A percentile compares a stretch with the other conserved stretches of the same genome.
These are phyloP conservation scores for Camelina hispida DNA, from an alignment of 345 rosid species.

Conservation along the genomic window DNA sequence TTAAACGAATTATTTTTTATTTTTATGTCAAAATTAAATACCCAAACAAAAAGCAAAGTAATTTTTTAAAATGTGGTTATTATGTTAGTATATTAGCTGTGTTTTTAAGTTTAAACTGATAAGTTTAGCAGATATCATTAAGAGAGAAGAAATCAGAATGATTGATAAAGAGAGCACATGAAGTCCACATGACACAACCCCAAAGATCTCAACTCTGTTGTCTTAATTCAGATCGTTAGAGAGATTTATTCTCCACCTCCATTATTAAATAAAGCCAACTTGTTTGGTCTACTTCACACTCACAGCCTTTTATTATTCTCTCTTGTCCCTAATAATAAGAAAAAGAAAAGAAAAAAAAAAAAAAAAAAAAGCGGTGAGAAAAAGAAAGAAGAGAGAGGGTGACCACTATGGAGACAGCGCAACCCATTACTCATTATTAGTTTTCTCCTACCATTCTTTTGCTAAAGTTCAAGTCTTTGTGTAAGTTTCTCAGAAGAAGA, in stretches of 20 bases:
- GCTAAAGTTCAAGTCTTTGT: slow-evolving; percentile 30
- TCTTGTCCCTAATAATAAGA: neutral
- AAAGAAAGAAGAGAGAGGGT: slow-evolving; percentile 35
- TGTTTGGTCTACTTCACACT: slow-evolving; percentile 26
- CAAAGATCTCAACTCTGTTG: slow-evolving; percentile 22
- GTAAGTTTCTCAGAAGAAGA: neutral
- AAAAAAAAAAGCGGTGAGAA: slow-evolving; percentile 22
- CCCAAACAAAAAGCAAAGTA: neutral
- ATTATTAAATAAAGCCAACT: slow-evolving; percentile 34
- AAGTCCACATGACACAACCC: slow-evolving; percentile 33
- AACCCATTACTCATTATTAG: slow-evolving; percentile 46
- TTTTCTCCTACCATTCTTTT: neutral
- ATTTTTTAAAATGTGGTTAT: neutral
- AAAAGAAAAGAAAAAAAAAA: too few relatives aligned
- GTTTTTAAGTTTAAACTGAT: neutral
- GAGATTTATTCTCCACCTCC: slow-evolving; percentile 35
- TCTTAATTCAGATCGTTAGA: slow-evolving; percentile 27
- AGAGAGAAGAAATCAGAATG: neutral
- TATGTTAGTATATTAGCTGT: neutral
- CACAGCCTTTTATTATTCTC: slow-evolving; percentile 29
- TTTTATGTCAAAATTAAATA: neutral
- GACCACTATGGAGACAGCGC: slow-evolving; percentile 45
- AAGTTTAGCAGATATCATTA: neutral
- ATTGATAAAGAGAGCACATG: slow-evolving; percentile 31
- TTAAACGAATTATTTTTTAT: neutral